These are phyloP conservation scores for Lippia alba DNA, from an alignment of 305 asterid genomes.

Conservation along the genomic window DNA sequence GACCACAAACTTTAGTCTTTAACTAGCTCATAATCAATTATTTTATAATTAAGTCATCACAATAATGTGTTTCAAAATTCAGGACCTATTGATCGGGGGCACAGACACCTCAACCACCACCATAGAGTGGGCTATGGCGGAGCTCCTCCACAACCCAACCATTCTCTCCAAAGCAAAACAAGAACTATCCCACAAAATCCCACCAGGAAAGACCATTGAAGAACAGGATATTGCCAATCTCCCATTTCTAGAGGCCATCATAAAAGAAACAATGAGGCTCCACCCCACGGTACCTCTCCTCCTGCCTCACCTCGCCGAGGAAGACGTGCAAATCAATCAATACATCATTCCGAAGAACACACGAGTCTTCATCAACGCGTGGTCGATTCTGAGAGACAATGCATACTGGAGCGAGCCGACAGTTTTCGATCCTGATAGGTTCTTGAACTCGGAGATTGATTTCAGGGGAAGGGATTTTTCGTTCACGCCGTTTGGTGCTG, in stretches of 20 bases:
- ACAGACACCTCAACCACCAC: conserved; percentile 33
- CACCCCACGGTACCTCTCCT: background rate
- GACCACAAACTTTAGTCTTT: no score
- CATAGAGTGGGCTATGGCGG: conserved; percentile 39
- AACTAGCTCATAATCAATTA: no score
- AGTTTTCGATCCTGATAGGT: background rate
- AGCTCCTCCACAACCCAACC: conserved; percentile 30
- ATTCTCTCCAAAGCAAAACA: conserved; percentile 14
- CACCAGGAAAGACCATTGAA: conserved; percentile 4
- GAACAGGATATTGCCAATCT: conserved; percentile 33
- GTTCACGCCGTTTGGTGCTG: background rate
- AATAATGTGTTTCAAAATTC: background rate
- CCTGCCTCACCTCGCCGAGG: background rate
- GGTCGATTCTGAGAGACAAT: background rate
- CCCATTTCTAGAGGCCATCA: conserved; percentile 34
- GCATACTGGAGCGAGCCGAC: background rate
- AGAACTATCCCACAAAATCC: conserved; percentile 23
- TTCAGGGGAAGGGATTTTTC: background rate
- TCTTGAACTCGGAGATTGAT: background rate
- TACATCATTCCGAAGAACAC: background rate
- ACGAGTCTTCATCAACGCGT: background rate
- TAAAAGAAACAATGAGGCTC: conserved; percentile 16
- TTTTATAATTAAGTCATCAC: background rate
- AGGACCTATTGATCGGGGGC: conserved; percentile 40
- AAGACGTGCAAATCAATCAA: background rate